phyloP scores from a whole-genome alignment of 495 filamentous ascomycete species.

The Jackrogersella multiformis region DNA sequence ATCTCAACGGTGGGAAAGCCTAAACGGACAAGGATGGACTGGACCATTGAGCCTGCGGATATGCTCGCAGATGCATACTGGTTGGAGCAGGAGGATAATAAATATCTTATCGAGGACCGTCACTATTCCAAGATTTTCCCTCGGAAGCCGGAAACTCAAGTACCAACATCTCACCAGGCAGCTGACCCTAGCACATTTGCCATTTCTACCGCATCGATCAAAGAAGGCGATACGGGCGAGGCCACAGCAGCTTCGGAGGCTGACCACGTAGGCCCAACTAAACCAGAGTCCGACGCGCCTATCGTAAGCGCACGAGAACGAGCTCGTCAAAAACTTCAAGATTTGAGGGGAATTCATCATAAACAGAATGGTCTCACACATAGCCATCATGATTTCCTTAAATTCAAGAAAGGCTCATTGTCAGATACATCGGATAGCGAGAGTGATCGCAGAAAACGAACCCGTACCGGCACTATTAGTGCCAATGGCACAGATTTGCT shows the following conservation, averaged over 20 bases:
- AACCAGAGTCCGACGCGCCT: conserved; percentile 45
- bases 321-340: conserved; percentile 60
- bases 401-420: conserved; percentile 51
- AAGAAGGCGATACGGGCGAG: conserved; percentile 26
- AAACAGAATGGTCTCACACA: conserved; percentile 53
- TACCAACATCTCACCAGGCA: conserved; percentile 19
- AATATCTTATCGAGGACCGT: conserved; percentile 76
- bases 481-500: conserved; percentile 63
- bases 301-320: conserved; percentile 51
- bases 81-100: conserved; percentile 81
- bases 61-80: conserved; percentile 86
- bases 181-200: conserved; percentile 18
- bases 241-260: conserved; percentile 37
- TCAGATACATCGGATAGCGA: conserved; percentile 61
- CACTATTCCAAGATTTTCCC: conserved; percentile 76
- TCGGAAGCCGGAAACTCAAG: conserved; percentile 38
- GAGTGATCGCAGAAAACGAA: conserved; percentile 51
- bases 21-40: conserved; percentile 76
- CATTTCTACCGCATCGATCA: conserved; percentile 13
- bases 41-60: conserved; percentile 79
- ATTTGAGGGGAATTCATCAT: conserved; percentile 56
- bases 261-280: conserved; percentile 30
- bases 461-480: conserved; percentile 49
- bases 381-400: conserved; percentile 52
- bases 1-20: conserved; percentile 54